Conservation (phyloP, 1,284 basidiomycete species). For the Rhodotorula glutinis region DNA sequence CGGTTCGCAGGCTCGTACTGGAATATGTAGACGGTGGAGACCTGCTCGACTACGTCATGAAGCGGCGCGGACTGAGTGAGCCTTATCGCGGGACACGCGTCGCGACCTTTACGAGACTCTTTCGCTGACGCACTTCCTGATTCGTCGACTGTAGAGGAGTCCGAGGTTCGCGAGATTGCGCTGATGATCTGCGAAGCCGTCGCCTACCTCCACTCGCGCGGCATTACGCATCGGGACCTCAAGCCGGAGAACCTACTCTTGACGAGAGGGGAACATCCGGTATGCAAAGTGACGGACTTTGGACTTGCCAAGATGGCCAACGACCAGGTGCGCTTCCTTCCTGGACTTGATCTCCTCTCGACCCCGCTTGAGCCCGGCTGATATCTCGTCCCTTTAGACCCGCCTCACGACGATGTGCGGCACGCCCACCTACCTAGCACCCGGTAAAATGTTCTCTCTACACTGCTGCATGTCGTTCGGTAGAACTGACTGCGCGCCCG, state of each 20-base stretch:
- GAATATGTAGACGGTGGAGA: slow-evolving; percentile 83
- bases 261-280: slow-evolving; percentile 61
- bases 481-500: too few species aligned
- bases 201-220: slow-evolving; percentile 65
- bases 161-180: slow-evolving; percentile 60
- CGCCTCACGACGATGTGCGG: slow-evolving; percentile 72
- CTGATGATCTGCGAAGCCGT: slow-evolving; percentile 68
- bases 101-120: too few species aligned
- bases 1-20: slow-evolving; percentile 63
- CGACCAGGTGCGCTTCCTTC: slow-evolving; percentile 44
- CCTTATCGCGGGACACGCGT: slow-evolving; percentile 39
- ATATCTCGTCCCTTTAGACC: slow-evolving; percentile 8
- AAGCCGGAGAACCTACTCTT: slow-evolving; percentile 86
- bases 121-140: neutral
- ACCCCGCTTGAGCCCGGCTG: neutral
- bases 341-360: too few species aligned
- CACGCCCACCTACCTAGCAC: slow-evolving; percentile 77
- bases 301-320: slow-evolving; percentile 85
- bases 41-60: slow-evolving; percentile 55
- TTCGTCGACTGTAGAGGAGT: slow-evolving; percentile 54
- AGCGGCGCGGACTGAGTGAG: slow-evolving; percentile 33
- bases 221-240: slow-evolving; percentile 82
- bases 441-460: slow-evolving; percentile 43
- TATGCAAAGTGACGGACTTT: slow-evolving; percentile 84
- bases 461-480: neutral